Percentiles rank a stretch among this genome's conserved stretches.
phyloP scores from a whole-genome alignment of 176 grass and related monocot genomes.

The Areca catechu region DNA sequence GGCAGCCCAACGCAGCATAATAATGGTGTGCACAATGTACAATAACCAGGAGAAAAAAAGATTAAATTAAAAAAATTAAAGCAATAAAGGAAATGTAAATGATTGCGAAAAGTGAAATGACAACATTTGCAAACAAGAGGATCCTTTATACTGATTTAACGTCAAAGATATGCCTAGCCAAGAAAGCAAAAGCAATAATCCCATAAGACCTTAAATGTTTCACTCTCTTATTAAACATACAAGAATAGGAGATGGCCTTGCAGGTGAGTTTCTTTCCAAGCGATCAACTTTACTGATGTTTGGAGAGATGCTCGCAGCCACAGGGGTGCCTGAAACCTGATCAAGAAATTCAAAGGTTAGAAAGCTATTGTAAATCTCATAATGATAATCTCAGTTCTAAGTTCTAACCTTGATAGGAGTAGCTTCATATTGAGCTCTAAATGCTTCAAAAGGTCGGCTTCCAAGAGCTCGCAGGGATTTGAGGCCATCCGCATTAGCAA shows the following conservation, averaged over 20 bases:
- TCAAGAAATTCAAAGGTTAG: conserved; percentile 16
- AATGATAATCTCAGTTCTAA: too few species aligned
- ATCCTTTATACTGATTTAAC: too few species aligned
- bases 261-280: conserved; percentile 88
- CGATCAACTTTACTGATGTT: conserved; percentile 71
- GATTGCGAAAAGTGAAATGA: too few species aligned
- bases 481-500: conserved; percentile 79
- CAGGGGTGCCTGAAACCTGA: conserved; percentile 73
- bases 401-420: conserved; percentile 64
- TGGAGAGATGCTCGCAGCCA: conserved; percentile 63
- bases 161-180: too few species aligned
- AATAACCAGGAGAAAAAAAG: too few species aligned
- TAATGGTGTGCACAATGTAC: too few species aligned
- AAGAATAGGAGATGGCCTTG: conserved; percentile 64
- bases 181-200: too few species aligned
- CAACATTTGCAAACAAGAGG: too few species aligned
- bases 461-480: conserved; percentile 46
- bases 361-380: neutral
- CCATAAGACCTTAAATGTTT: too few species aligned
- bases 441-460: conserved; percentile 54
- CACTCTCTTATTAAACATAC: conserved; percentile 23
- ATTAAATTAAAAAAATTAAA: too few species aligned
- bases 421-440: conserved; percentile 76
- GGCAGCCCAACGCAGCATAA: too few species aligned
- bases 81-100: too few species aligned